These are phyloP conservation scores for Botryosphaeria dothidea DNA, from an alignment of 2,329 filamentous ascomycete species.

Conservation along the genomic window DNA sequence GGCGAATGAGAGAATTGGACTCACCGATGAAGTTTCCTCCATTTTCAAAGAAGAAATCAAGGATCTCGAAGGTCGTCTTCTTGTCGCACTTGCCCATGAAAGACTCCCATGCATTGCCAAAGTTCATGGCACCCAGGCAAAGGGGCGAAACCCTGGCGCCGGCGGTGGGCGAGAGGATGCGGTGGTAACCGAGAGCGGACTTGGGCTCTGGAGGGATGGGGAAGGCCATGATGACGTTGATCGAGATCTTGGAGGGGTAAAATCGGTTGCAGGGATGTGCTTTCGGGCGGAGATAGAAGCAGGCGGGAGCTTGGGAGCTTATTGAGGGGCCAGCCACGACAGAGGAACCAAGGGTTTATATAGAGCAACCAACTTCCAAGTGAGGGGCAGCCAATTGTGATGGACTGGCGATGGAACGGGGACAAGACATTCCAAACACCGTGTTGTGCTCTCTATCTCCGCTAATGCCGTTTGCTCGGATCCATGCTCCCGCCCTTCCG, in stretches of 20 bases:
- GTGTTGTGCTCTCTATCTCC: not conserved
- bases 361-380: not conserved
- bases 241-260: not conserved
- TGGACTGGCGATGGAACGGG: not conserved
- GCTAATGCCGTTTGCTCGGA: not conserved
- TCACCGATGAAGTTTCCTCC: constrained; percentile 68
- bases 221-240: constrained; percentile 24
- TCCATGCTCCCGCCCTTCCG: not conserved
- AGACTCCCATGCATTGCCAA: constrained; percentile 49
- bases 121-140: constrained; percentile 58
- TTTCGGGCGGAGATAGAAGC: not conserved
- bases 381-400: not conserved
- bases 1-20: constrained; percentile 50
- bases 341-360: not conserved
- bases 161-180: constrained; percentile 53
- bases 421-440: not conserved
- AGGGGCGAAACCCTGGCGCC: constrained; percentile 55
- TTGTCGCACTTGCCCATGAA: constrained; percentile 39
- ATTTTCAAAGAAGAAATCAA: constrained; percentile 66
- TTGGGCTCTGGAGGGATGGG: constrained; percentile 29
- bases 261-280: not conserved
- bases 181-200: constrained; percentile 52
- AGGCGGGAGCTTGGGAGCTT: not conserved
- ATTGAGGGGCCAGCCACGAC: not conserved
- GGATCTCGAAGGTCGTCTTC: constrained; percentile 60